A percentile compares a stretch with the other conserved stretches of the same genome.
phyloP scores from a whole-genome alignment of 2,329 filamentous ascomycete species.

The Penicillium sumatraense region DNA sequence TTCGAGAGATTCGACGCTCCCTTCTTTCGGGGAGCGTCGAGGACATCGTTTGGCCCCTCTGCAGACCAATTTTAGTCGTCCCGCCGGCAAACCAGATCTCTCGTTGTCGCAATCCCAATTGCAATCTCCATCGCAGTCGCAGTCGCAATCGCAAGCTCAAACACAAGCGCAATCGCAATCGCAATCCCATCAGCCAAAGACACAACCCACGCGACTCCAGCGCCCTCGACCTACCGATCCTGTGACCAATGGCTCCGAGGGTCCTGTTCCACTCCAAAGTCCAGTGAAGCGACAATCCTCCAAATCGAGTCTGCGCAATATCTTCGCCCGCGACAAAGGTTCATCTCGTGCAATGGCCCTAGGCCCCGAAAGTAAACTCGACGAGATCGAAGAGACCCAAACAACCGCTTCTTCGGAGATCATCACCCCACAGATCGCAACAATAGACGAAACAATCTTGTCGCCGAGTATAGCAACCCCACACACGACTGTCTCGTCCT shows the following conservation, averaged over 20 bases:
- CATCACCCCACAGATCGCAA: constrained; percentile 18
- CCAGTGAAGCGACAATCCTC: constrained; percentile 41
- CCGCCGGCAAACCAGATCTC: constrained; percentile 8
- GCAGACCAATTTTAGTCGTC: constrained; percentile 43
- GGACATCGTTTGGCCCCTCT: constrained; percentile 42
- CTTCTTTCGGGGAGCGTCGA: constrained; percentile 43
- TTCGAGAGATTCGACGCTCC: constrained; percentile 14
- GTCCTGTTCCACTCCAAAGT: constrained; percentile 38
- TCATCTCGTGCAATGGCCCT: constrained; percentile 26
- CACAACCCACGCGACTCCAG: constrained; percentile 28
- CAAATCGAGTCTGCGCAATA: constrained; percentile 40
- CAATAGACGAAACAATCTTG: constrained; percentile 23
- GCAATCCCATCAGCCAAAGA: constrained; percentile 6
- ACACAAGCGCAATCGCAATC: neutral
- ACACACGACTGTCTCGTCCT: constrained; percentile 30
- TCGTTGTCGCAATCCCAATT: too few relatives aligned
- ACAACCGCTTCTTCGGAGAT: constrained; percentile 11
- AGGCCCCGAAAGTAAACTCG: constrained; percentile 32
- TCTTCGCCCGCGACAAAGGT: constrained; percentile 44
- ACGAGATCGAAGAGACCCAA: constrained; percentile 38
- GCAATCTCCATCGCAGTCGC: neutral
- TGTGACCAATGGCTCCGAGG: constrained; percentile 29
- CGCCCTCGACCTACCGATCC: constrained; percentile 40
- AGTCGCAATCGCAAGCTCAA: neutral
- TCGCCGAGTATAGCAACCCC: constrained; percentile 34